A percentile compares a stretch with the other conserved stretches of the same genome.
Conservation (phyloP, 495 filamentous ascomycete species). For the Aspergillus taichungensis region DNA sequence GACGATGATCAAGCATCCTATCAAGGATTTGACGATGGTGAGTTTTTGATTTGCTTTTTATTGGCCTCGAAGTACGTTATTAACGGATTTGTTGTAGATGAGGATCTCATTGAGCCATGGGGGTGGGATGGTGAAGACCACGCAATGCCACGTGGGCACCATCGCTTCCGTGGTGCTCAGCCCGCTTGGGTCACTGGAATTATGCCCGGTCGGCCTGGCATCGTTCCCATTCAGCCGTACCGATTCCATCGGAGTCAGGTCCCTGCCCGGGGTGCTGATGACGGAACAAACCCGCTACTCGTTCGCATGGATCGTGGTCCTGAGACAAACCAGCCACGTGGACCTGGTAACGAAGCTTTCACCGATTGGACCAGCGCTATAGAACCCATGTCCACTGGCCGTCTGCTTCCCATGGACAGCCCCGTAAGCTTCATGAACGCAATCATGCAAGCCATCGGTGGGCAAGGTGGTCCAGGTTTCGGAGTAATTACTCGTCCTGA, state of each 20-base stretch:
- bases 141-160: constrained; percentile 34
- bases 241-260: constrained; percentile 45
- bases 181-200: constrained; percentile 38
- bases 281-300: constrained; percentile 75
- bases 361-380: constrained; percentile 50
- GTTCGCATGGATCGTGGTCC: constrained; percentile 32
- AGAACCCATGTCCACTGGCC: constrained; percentile 36
- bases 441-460: constrained; percentile 49
- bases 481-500: constrained; percentile 49
- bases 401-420: constrained; percentile 47
- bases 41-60: background rate
- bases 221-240: constrained; percentile 42
- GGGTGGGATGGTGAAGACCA: constrained; percentile 47
- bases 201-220: constrained; percentile 34
- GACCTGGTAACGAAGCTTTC: constrained; percentile 25
- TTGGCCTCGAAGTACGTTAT: constrained; percentile 1
- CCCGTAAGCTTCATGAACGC: constrained; percentile 56
- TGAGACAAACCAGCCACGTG: constrained; percentile 26
- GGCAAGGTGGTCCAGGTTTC: constrained; percentile 40
- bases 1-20: constrained; percentile 40
- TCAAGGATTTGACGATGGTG: constrained; percentile 39
- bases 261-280: constrained; percentile 50
- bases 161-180: constrained; percentile 33
- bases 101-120: constrained; percentile 46
- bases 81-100: constrained; percentile 24